These are phyloP conservation scores for Cicer chorassanicum DNA, from an alignment of 306 rosid species.

Conservation along the genomic window DNA sequence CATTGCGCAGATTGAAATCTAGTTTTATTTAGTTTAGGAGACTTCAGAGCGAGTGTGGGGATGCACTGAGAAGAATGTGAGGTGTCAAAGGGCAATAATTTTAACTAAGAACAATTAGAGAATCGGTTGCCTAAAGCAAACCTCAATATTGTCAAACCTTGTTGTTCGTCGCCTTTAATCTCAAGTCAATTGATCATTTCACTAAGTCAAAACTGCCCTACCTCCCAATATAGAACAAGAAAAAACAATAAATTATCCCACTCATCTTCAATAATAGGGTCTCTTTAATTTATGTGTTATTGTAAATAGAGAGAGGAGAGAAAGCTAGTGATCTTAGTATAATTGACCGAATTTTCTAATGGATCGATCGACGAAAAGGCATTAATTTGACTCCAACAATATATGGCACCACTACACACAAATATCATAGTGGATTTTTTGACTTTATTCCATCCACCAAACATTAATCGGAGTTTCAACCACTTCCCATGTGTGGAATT, in stretches of 20 bases:
- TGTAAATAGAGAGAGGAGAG: not conserved
- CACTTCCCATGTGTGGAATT: constrained; percentile 62
- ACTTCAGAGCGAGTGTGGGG: no score
- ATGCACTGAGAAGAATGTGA: no score
- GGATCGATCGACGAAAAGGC: constrained; percentile 46
- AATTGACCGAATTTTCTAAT: constrained; percentile 25
- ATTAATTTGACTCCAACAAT: constrained; percentile 68
- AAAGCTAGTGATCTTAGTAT: no score
- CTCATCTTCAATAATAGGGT: constrained; percentile 44
- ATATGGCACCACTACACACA: constrained; percentile 49
- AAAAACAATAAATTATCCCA: constrained; percentile 38
- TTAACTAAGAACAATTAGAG: constrained; percentile 41
- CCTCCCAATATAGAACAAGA: constrained; percentile 38
- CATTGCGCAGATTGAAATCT: no score
- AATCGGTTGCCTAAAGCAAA: constrained; percentile 45
- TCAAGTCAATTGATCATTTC: constrained; percentile 34
- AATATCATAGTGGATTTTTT: constrained; percentile 49
- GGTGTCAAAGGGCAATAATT: constrained; percentile 47
- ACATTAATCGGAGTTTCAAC: constrained; percentile 41
- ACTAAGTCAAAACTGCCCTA: constrained; percentile 58
- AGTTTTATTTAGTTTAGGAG: no score
- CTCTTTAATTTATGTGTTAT: not conserved
- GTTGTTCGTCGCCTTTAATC: constrained; percentile 28
- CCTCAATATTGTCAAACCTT: constrained; percentile 38
- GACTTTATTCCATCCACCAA: constrained; percentile 59